phyloP scores from a whole-genome alignment of 192 early-diverging fungal species.

The Diversispora epigaea region DNA sequence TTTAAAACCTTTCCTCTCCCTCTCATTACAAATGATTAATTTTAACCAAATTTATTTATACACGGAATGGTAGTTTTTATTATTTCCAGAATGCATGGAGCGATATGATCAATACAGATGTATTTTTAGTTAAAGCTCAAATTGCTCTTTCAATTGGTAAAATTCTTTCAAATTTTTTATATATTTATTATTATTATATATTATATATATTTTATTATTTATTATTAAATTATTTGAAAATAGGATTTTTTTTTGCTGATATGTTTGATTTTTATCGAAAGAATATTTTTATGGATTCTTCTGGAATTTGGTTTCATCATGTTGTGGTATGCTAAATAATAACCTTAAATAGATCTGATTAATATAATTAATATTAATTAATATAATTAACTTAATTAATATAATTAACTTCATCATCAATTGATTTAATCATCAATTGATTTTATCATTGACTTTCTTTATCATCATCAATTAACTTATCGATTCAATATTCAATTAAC shows the following conservation, averaged over 20 bases:
- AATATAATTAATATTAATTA: too few species aligned
- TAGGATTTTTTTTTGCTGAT: conserved; percentile 22
- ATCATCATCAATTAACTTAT: too few species aligned
- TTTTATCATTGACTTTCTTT: too few species aligned
- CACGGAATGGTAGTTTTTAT: conserved; percentile 7
- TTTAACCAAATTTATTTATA: not conserved
- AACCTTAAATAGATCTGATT: too few species aligned
- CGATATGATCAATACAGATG: conserved; percentile 24
- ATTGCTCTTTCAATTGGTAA: conserved; percentile 26
- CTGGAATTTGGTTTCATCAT: conserved; percentile 20
- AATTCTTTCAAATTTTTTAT: not conserved
- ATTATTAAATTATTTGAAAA: not conserved
- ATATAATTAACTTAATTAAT: too few species aligned
- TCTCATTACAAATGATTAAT: not conserved
- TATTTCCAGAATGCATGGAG: conserved; percentile 5
- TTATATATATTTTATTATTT: not conserved
- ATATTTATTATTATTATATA: not conserved
- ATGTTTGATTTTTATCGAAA: conserved; percentile 25
- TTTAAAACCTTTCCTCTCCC: not conserved
- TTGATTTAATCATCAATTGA: too few species aligned
- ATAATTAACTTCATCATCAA: too few species aligned
- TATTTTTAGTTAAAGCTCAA: not conserved
- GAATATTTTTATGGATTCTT: conserved; percentile 20
- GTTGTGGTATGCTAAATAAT: not conserved
- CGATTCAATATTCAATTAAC: too few species aligned